Base-by-base conservation (phyloP, 2,329 filamentous ascomycete genomes). In the Exophiala sideris region DNA sequence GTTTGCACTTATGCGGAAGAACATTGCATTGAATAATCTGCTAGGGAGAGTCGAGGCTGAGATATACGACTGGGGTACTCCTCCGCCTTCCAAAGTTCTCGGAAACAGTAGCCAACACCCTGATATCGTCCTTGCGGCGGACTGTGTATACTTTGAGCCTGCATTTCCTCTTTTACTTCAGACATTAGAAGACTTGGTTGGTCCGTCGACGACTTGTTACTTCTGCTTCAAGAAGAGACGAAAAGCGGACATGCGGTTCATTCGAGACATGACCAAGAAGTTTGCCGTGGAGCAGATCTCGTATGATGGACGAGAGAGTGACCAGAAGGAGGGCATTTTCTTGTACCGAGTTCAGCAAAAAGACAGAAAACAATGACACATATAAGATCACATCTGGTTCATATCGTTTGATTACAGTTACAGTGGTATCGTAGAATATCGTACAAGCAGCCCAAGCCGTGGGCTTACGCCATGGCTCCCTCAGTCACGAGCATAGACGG, bases 181-280 rank as follows among this genome's bases (percentile, higher is more conserved):
- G 59, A 97, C 92, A 5, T 74, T 97, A 61, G 76, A 81, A 55
- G 84, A 88, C 59, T 77, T 96, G 45, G 77, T 96, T 60, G 80
- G 82, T 12, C 79, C 78, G 3, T 68, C 77, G 8, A 83, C 82
- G 0, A 70, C 91, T 40, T 91, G 86, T 69, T 86, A 87, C 71
- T 97, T 99, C 73, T 96, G 92, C 75, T 96, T 95, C 79, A 97
- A 96, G 78, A 92, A 90, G 74, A 80, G 94, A 62, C 83, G 94
- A 67, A 81, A 89, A 56, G 94, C 87, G 39, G 87, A 91, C 67
- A 78, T 86, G 74, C 82, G 87, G 55, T 90, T 90, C 66, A 78
- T 91, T 67, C 88, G 86, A 69, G 80, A 80, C 67, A 84, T 85
- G 12, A 83, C 77, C 66, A 89, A 86, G 71, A 71, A 76, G 34